Evolutionary conservation across 2,329 filamentous ascomycete genomes (phyloP), one percentile per base, ranked within the genome.

Genomic region (Madurella mycetomatis): DNA sequence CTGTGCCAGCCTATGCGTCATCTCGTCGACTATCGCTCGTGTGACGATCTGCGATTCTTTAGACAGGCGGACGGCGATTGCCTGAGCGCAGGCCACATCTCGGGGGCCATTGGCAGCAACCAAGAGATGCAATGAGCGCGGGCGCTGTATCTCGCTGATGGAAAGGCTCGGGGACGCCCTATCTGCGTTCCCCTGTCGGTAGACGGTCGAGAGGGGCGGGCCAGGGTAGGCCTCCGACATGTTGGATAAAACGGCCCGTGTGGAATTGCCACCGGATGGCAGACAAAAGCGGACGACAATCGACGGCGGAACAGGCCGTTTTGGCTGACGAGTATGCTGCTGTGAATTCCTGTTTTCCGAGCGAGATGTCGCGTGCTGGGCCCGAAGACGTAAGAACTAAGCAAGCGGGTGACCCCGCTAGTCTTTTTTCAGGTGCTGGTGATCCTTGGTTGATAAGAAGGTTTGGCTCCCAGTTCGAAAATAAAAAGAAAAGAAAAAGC

Each of bases 61-160:
- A 51, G 85, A 85, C 4, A 88, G 76, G 56, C 85, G 81, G 47
- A 87, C 78, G 56, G 85, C 82, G 49, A 88, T 77, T 16, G 83
- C 76, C 66, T 85, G 80, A 49, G 84, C 84, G 71, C 82, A 86
- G 43, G 84, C 82, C 31, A 84, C 80, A 64, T 87, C 84, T 52
- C 80, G 77, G 45, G 80, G 76, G 55, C 86, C 84, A 62, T 86
- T 85, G 54, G 85, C 80, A 54, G 83, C 83, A 37, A 88, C 76
- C 34, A 88, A 79, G 53, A 88, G 77, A 57, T 76, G 80, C 31
- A 86, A 71, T 60, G 80, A 62, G 57, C 72, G 67, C 32, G 71
- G 69, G 13, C 70, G 69, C 47, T 69, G 70, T 60, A 70, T 68
- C 53, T 73, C 70, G 60, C 68, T 68, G 44, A 73, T 58, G 9